Base-by-base conservation (phyloP, 805 yeast genomes). In the Kluyveromyces lactis region DNA sequence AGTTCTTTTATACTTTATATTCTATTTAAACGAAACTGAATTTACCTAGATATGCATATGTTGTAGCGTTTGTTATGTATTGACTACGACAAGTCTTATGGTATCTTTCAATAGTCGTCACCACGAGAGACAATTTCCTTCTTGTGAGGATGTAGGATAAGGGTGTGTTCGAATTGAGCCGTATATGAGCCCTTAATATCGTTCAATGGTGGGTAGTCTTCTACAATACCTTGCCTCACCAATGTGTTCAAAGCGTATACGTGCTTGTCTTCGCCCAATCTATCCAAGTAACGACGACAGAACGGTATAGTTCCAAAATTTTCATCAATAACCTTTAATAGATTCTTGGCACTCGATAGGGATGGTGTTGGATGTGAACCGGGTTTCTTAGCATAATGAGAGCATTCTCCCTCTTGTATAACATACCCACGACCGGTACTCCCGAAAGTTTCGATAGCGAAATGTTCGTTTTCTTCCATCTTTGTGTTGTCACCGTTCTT, bases 381-480 rank as follows among this genome's bases (percentile, higher is more conserved):
- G 21, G 63, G 56, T 51, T 68, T 75, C 55, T 75, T 70, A 24
- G 94, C 87, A 57, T 92, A 92, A 65, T 92, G 99, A 11, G 97
- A 87, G 53, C 90, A 82, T 64, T 92, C 98, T 33, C 98, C 98
- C 44, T 78, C 81, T 6, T 78, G 67, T 35, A 80, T 67, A 26
- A 92, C 97, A 51, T 80, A 81, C 27, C 97, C 99, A 43, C 82
- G 75, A 45, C 99, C 99, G 1, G 98, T 92, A 32, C 95, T 76
- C 10, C 98, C 98, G 56, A 92, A 92, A 2, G 99, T 92, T 66
- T 92, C 99, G 56, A 92, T 90, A 44, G 99, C 99, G 69, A 86
- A 90, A 2, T 86, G 81, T 63, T 92, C 98, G 47, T 96, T 96
- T 68, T 92, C 99, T 62, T 92, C 99, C 96, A 92, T 90, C 72